Base-by-base conservation (phyloP, 768 basidiomycete genomes). In the Termitomyces sp. region DNA sequence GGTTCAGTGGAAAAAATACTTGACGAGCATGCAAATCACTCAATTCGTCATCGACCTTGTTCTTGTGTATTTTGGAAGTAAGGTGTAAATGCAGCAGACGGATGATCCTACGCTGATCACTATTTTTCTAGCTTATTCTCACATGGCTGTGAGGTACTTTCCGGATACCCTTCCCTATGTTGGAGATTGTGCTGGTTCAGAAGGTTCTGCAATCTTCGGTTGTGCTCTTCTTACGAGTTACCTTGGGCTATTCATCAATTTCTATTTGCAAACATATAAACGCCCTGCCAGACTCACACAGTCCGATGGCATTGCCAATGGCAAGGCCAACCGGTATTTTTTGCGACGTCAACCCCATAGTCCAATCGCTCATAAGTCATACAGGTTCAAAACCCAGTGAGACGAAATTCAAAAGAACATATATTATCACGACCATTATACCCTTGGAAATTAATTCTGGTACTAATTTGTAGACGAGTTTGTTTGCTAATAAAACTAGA, bases 1-100 rank as follows among this genome's bases (percentile, higher is more conserved):
- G 40, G 3, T 4, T 19, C 52, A 95, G 96, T 99, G 97, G 97
- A 99, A 99, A 79, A 94, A 94, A 73, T 94, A 99, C 73, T 73
- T 98, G 60, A 99, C 97, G 41, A 85, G 82, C 26, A 89, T 99
- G 87, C 97, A 99, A 76, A 99, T 99, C 65, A 80, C 80, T 23
- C 97, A 99, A 74, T 99, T 98, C 70, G 72, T 98, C 60, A 86
- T 98, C 67, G 96, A 99, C 73, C 75, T 99, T 19, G 81, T 81
- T 70, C 74, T 89, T 55, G 91, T 95, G 60, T 98, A 97, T 79
- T 97, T 95, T 63, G 97, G 92, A 67, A 94, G 95, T 92, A 68
- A 68, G 64, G 94, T 87, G 8, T 5, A 11, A 54, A 40, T 50
- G 19, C 30, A 40, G 2, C 30, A 40, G 2, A 58, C 8, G 9